Evolutionary conservation across 345 rosid genomes (phyloP).

Genomic region (Bruguiera sexangula): DNA sequence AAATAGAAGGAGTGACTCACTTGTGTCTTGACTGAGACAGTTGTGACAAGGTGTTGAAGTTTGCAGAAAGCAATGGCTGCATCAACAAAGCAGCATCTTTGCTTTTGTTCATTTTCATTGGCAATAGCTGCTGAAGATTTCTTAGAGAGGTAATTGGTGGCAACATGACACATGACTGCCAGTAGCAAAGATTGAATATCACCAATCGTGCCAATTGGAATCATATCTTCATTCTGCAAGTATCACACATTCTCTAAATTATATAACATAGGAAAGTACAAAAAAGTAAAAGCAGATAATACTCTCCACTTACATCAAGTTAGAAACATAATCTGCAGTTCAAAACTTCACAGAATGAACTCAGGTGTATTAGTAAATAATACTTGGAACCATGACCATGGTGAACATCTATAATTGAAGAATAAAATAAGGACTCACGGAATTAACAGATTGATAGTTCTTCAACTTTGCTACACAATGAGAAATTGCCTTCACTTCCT

Average conservation of each 20-base stretch:
- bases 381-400: neutral
- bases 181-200: conserved; percentile 72
- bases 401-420: conserved; percentile 2
- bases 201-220: conserved; percentile 44
- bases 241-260: conserved; percentile 15
- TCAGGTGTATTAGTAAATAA: too few species aligned
- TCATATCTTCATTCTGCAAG: conserved; percentile 51
- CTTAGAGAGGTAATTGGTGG: conserved; percentile 56
- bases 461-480: conserved; percentile 58
- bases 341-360: conserved; percentile 9
- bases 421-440: conserved; percentile 48
- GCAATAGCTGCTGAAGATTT: conserved; percentile 43
- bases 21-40: conserved; percentile 62
- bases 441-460: conserved; percentile 54
- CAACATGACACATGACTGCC: conserved; percentile 72
- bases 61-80: conserved; percentile 90
- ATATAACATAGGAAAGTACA: conserved; percentile 8
- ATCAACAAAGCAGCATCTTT: conserved; percentile 60
- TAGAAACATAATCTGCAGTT: neutral
- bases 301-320: conserved; percentile 3
- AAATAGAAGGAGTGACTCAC: conserved; percentile 36
- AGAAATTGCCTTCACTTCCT: conserved; percentile 77
- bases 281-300: neutral
- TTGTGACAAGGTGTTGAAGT: conserved; percentile 75
- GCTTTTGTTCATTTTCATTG: conserved; percentile 64